Evolutionary conservation across 768 basidiomycete species (phyloP), one percentile per base, ranked within the genome.

Genomic region (Mycena galericulata): DNA sequence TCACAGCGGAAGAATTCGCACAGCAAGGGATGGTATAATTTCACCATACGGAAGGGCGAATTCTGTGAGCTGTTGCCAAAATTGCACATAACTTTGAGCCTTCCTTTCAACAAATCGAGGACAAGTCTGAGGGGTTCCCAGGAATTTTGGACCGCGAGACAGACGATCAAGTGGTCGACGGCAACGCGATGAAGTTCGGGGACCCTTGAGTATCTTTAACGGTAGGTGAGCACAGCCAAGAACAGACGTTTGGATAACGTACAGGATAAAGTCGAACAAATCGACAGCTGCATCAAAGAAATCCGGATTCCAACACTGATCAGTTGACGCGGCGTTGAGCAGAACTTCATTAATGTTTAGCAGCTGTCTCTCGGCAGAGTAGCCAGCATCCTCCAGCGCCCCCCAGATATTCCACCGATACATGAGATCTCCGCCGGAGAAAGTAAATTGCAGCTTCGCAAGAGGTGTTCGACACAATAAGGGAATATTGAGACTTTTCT

Each of bases 241-340:
- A 18, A 22, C 15, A 49, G 4, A 15, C 7, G 17, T 18, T 9
- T 27, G 24, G 47, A 29, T 18, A 18, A 29, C 47, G 26, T 22
- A 49, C 47, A 22, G 24, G 24, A 49, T 14, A 11, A 49, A 49
- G 17, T 49, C 47, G n/a, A 65, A 40, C 36, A 65, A 50, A 15
- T 65, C 63, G 18, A 57, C 36, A 12, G 63, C 63, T 22, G 63
- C 63, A 20, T 65, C 63, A 18, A 49, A 65, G 50, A 57, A 57
- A 22, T 49, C 54, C 9, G 54, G 54, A 4, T 1, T 30, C 34
- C 36, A n/a, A 18, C 34, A 56, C 24, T 24, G 34, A 32, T 64
- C n/a, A 7, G 34, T 32, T 4, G 45, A 26, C 8, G 32, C 30
- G 1, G 53, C 24, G 43, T 20, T 47, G 0, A 64, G 34, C 22